Conservation (phyloP, 768 basidiomycete species). For the Clitopilus hobsonii region DNA sequence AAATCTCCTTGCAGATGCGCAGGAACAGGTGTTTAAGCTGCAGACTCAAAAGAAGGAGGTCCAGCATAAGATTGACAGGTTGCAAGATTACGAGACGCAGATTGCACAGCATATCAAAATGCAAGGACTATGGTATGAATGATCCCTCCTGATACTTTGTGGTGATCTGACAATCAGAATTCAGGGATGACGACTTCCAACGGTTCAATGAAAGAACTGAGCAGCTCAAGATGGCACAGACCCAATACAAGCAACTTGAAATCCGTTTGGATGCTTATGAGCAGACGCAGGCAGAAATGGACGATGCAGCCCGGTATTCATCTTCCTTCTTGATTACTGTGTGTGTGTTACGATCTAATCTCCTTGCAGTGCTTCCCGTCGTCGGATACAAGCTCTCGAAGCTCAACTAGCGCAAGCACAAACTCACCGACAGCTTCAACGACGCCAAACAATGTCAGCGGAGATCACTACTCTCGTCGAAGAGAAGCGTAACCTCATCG, state of each 20-base stretch:
- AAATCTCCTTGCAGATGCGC: constrained; percentile 63
- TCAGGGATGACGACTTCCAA: constrained; percentile 76
- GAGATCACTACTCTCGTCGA: constrained; percentile 40
- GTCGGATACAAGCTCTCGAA: constrained; percentile 60
- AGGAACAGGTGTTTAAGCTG: constrained; percentile 64
- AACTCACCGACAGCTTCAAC: constrained; percentile 24
- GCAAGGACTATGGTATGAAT: constrained; percentile 74
- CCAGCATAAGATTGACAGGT: constrained; percentile 74
- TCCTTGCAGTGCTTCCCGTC: constrained; percentile 43
- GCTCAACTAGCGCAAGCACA: constrained; percentile 45
- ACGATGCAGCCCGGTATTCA: constrained; percentile 59
- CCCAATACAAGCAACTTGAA: constrained; percentile 62
- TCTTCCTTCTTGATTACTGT: constrained; percentile 1
- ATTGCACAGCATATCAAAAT: constrained; percentile 78
- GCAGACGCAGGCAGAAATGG: constrained; percentile 45
- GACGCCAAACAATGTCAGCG: constrained; percentile 24
- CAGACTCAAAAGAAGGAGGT: constrained; percentile 74
- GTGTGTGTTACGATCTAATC: constrained; percentile 1
- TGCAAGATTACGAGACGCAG: constrained; percentile 82
- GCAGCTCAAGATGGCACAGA: constrained; percentile 50
- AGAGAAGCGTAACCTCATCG: constrained; percentile 41
- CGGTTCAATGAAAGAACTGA: constrained; percentile 64
- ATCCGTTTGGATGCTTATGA: constrained; percentile 57
- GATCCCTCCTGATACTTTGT: too few species aligned
- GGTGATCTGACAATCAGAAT: too few species aligned